Conservation (phyloP, 1,284 basidiomycete species). For the Naganishia sp. region DNA sequence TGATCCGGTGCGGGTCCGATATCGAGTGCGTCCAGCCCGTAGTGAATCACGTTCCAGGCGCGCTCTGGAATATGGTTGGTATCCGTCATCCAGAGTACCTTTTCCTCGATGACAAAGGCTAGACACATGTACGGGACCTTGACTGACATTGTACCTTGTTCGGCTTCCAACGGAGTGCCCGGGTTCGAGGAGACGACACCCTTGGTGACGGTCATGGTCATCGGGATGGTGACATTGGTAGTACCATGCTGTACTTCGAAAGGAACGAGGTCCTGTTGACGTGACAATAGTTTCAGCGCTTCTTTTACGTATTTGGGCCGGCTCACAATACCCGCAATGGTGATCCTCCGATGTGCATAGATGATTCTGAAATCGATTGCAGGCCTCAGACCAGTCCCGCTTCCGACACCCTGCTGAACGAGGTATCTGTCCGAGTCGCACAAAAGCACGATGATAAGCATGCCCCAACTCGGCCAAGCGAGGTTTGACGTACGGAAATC, state of each 20-base stretch:
- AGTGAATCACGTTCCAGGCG: constrained; percentile 15
- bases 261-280: neutral
- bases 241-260: constrained; percentile 24
- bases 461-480: too few species aligned
- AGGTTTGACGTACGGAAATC: constrained; percentile 2
- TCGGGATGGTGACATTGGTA: neutral
- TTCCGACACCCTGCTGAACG: constrained; percentile 8
- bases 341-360: neutral
- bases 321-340: constrained; percentile 17
- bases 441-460: too few species aligned
- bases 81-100: constrained; percentile 20
- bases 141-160: constrained; percentile 1
- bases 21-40: neutral
- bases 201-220: neutral
- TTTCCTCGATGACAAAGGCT: constrained; percentile 13
- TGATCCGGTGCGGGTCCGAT: neutral
- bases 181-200: neutral
- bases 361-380: constrained; percentile 14
- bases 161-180: neutral
- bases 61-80: constrained; percentile 1
- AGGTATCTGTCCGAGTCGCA: neutral
- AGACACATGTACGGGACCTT: constrained; percentile 13
- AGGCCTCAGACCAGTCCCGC: constrained; percentile 12
- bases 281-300: neutral
- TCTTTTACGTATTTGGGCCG: too few species aligned